These are phyloP conservation scores for Podospora sp. DNA, from an alignment of 495 filamentous ascomycete genomes.

Conservation along the genomic window DNA sequence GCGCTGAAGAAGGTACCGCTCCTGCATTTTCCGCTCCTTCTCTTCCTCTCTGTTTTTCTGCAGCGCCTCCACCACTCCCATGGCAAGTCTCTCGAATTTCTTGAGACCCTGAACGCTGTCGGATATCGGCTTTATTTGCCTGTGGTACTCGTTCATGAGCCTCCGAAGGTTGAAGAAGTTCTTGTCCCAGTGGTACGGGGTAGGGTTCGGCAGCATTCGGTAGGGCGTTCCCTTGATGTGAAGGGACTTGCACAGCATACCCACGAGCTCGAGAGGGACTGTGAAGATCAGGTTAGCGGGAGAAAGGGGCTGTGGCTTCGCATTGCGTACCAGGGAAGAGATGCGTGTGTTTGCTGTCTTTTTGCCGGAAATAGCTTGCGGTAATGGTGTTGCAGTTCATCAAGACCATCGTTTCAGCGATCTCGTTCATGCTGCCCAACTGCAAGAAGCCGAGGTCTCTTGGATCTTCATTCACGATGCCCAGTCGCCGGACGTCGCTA, in stretches of 20 bases:
- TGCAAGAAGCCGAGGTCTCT: conserved; percentile 39
- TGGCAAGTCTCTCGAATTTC: conserved; percentile 12
- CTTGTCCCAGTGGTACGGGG: conserved; percentile 49
- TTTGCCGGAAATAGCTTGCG: conserved; percentile 40
- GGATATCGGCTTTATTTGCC: conserved; percentile 23
- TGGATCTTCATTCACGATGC: conserved; percentile 41
- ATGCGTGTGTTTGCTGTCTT: conserved; percentile 41
- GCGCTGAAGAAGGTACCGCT: conserved; percentile 18
- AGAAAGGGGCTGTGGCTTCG: not conserved
- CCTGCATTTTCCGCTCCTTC: conserved; percentile 15
- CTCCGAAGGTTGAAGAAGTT: conserved; percentile 41
- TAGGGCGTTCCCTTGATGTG: conserved; percentile 46
- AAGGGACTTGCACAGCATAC: conserved; percentile 52
- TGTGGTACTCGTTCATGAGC: conserved; percentile 38
- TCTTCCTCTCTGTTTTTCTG: conserved; percentile 5
- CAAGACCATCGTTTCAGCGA: conserved; percentile 48
- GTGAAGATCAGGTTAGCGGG: conserved; percentile 19
- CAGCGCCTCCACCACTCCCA: conserved; percentile 18
- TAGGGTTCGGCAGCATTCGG: conserved; percentile 54
- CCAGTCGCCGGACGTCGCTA: conserved; percentile 38
- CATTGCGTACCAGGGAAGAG: conserved; percentile 50
- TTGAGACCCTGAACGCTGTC: conserved; percentile 10
- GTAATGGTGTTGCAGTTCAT: conserved; percentile 49
- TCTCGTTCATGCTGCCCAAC: conserved; percentile 43
- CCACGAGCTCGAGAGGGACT: conserved; percentile 56